Evolutionary conservation across 2,329 filamentous ascomycete genomes (phyloP), one percentile per base, ranked within the genome.

Genomic region (Sporothrix schenckii): DNA sequence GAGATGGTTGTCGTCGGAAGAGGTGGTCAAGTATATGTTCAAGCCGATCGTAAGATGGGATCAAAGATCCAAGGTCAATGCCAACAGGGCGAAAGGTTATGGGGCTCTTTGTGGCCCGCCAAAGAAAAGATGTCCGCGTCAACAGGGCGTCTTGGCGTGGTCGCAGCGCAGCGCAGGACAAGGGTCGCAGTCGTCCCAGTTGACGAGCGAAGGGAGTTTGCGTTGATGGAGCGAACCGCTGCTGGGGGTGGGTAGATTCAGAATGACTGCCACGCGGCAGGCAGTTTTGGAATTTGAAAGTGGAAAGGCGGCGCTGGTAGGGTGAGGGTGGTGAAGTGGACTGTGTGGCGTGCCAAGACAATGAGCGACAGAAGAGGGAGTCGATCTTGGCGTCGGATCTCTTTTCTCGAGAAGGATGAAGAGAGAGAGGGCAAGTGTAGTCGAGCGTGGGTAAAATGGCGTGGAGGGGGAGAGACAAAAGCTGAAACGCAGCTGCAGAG

Each of bases 401-500:
- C 30, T 53, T 56, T 39, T 19, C 24, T 54, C 68, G 68, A 66
- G 58, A 34, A 65, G 68, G 67, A 44, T 61, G 41, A 69, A 44
- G 24, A 69, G 21, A 30, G 60, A 11, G 34, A 58, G 49, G 47
- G 58, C 39, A 63, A 44, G 58, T 63, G 58, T 47, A 63, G 58
- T 63, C 58, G 58, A 63, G 58, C 9, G 21, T 47, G 58, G 58
- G 39, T 63, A 47, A 47, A 63, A 16, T 63, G 39, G 21, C n/a
- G 58, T 24, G 58, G 21, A 13, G 19, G 39, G 24, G 47, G 44
- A 27, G 60, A 19, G 41, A 7, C 50, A 19, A 11, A 47, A 69
- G 47, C 50, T 70, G 68, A 70, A 70, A 70, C 68, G 60, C 63
- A 44, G 68, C 60, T 66, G 39, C 50, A 66, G 49, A 66, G 68